A percentile compares a stretch with the other conserved stretches of the same genome.
Conservation (phyloP, 805 yeast species). For the Schizosaccharomyces japonicus region DNA sequence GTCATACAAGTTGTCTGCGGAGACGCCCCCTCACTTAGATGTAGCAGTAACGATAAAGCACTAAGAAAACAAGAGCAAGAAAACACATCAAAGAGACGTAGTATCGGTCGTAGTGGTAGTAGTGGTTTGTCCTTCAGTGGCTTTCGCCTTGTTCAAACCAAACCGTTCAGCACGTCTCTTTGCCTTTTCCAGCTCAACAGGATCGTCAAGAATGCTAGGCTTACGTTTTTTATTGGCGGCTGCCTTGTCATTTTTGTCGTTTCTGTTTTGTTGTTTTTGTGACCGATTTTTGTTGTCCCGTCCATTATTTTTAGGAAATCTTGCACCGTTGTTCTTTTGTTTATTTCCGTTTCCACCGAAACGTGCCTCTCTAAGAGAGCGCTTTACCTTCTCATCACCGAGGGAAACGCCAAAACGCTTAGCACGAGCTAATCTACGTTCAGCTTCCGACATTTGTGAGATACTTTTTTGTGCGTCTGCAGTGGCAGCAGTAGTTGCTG, state of each 20-base stretch:
- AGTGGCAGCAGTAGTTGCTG: neutral
- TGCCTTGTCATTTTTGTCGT: neutral
- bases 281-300: neutral
- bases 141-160: no score
- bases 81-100: no score
- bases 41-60: no score
- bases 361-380: neutral
- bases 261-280: neutral
- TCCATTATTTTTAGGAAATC: neutral
- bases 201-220: neutral
- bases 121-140: no score
- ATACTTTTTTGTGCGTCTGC: neutral
- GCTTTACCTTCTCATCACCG: neutral
- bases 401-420: slow-evolving; percentile 6
- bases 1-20: no score
- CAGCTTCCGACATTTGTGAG: neutral
- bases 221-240: neutral
- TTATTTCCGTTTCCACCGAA: neutral
- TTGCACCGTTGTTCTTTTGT: neutral
- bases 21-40: no score
- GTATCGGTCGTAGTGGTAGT: no score
- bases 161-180: slow-evolving; percentile 6
- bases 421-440: neutral
- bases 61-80: no score
- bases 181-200: slow-evolving; percentile 1